Evolutionary conservation across 768 basidiomycete species (phyloP), one percentile per base, ranked within the genome.

Genomic region (Postia placenta): DNA sequence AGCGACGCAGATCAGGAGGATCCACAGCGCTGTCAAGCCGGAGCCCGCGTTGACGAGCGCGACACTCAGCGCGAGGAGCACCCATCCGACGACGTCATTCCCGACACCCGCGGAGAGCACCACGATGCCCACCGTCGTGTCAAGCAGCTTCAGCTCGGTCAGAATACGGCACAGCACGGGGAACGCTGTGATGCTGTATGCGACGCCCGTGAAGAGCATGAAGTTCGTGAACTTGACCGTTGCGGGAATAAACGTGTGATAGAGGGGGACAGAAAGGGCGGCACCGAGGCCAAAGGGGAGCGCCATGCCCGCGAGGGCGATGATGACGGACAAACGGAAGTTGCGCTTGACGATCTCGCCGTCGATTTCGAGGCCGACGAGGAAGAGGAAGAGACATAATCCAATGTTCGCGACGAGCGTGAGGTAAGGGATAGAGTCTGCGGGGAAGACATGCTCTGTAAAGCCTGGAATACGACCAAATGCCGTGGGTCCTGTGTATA

Each of bases 321-420:
- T 82, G 2, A 80, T 74, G 2, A 67, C 66, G 0, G 85, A 87
- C 9, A 83, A 69, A 7, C 80, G 74, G 0, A 78, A 82, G 72
- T 90, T 88, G 33, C 86, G 83, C 58, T 76, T 83, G 66, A 98
- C 84, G 51, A 97, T 72, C 4, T 71, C 67, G 0, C 75, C 69
- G 50, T 98, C 96, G 49, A 96, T 93, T 70, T 92, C 89, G 27
- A 95, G 81, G 2, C 95, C 95, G 35, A 97, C 86, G 51, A 97
- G 77, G 70, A 96, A 97, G 12, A 97, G 78, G 68, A 92, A 93
- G 38, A 92, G 78, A 54, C 84, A 85, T 4, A 91, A 76, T 5
- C 90, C 95, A 53, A 97, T 89, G 57, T 91, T 89, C 12, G 95
- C 89, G 15, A 87, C 82, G 17, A 98, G 83, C 47, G 81, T 82